A percentile compares a stretch with the other conserved stretches of the same genome.
Conservation (phyloP, 2,329 filamentous ascomycete species). For the Sclerotiophoma versabilis region DNA sequence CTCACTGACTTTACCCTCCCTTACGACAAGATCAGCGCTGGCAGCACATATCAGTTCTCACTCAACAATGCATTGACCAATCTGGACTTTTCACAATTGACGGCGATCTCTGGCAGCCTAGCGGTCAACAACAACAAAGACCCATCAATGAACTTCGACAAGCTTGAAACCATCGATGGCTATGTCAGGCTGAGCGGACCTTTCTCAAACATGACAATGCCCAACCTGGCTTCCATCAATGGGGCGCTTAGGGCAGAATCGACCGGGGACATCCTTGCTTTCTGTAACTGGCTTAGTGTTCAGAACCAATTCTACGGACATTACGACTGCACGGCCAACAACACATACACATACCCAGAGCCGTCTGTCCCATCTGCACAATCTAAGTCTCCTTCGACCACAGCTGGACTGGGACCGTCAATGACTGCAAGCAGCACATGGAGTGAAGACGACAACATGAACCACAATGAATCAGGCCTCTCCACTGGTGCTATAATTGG, state of each 20-base stretch:
- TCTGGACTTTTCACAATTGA: slow-evolving; percentile 18
- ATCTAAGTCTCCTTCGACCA: neutral
- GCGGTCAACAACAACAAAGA: slow-evolving; percentile 19
- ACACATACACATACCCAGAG: neutral
- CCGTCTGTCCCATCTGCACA: neutral
- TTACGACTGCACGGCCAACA: slow-evolving; percentile 27
- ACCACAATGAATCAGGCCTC: neutral
- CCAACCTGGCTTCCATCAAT: slow-evolving; percentile 18
- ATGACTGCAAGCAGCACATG: neutral
- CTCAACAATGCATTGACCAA: slow-evolving; percentile 18
- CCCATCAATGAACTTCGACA: slow-evolving; percentile 15
- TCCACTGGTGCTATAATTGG: slow-evolving; percentile 16
- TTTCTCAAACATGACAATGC: slow-evolving; percentile 32
- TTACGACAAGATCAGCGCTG: slow-evolving; percentile 23
- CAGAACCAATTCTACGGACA: slow-evolving; percentile 17
- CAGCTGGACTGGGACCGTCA: neutral
- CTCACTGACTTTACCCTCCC: slow-evolving; percentile 22
- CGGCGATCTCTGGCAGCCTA: slow-evolving; percentile 25
- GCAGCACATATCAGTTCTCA: slow-evolving; percentile 20
- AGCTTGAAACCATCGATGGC: slow-evolving; percentile 27
- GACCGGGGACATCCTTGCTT: slow-evolving; percentile 17
- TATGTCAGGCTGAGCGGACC: slow-evolving; percentile 25
- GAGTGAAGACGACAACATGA: neutral
- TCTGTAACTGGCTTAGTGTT: slow-evolving; percentile 23
- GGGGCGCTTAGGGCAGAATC: slow-evolving; percentile 27